Base-by-base conservation (phyloP, 257 asterid species). In the Nicotiana undulata region DNA sequence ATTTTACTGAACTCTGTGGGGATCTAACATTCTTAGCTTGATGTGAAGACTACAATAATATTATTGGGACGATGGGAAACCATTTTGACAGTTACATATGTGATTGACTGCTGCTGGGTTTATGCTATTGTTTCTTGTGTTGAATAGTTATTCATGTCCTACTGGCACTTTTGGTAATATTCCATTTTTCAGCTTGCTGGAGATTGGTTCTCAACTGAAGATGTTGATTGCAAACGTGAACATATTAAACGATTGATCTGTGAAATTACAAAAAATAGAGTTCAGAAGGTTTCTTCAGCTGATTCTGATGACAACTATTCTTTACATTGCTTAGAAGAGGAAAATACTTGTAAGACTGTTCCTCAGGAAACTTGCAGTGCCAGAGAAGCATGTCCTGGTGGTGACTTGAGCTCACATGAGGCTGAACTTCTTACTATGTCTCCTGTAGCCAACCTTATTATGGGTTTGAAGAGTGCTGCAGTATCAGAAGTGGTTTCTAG, bases 181-280 rank as follows among this genome's bases (percentile, higher is more conserved):
- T 82, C 59, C 55, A 32, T 81, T 79, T 85, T 90, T 88, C 95
- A 94, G 98, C 92, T 91, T 81, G 87, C 86, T 51, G 40, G 86
- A 86, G 85, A 88, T 63, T 94, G 98, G 98, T 94, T 94, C 83
- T 85, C 83, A 80, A 93, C 98, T 53, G 93, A 89, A 61, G 98
- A 93, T 86, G 98, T 93, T 79, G 90, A 96, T 17, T 88, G 86
- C 64, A 90, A 92, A 84, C 98, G 98, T 46, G 85, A 83, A 68
- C 87, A 85, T 49, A 88, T 94, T 82, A 87, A 84, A 81, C 89
- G 90, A 68, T 46, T 94, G 85, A 90, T 94, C 40, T 77, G 82
- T 77, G 87, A 79, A 76, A 83, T 93, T 80, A 83, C 59, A 53
- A 78, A 82, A 76, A 88, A 86, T n/a, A 86, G 84, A 59, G 86